Conservation (phyloP, 164 flowering plant species). For the Euptelea pleiosperma region DNA sequence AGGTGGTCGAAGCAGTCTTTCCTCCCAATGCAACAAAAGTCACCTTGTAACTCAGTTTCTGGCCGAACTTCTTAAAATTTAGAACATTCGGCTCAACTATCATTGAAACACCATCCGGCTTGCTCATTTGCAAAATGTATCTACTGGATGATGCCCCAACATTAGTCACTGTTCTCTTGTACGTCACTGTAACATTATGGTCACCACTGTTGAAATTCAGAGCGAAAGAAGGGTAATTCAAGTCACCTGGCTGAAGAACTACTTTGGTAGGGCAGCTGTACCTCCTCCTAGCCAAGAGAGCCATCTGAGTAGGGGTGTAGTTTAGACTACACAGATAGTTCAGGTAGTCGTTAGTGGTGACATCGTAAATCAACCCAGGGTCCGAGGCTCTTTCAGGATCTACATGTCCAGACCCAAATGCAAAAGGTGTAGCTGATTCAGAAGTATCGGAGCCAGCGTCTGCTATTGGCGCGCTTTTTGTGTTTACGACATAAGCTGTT, state of each 20-base stretch:
- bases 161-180: constrained; percentile 57
- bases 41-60: constrained; percentile 51
- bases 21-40: constrained; percentile 27
- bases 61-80: constrained; percentile 29
- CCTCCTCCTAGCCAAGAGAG: constrained; percentile 28
- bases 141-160: constrained; percentile 40
- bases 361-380: constrained; percentile 66
- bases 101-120: constrained; percentile 44
- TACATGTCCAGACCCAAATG: constrained; percentile 75
- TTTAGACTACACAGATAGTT: constrained; percentile 55
- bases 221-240: constrained; percentile 76
- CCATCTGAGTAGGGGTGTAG: constrained; percentile 41
- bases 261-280: constrained; percentile 31
- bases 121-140: constrained; percentile 27
- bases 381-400: constrained; percentile 54
- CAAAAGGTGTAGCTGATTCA: constrained; percentile 45
- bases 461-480: constrained; percentile 26
- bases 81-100: constrained; percentile 37
- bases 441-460: constrained; percentile 30
- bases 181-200: constrained; percentile 19
- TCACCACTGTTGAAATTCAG: constrained; percentile 23
- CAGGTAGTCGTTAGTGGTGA: constrained; percentile 44
- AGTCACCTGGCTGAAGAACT: constrained; percentile 34
- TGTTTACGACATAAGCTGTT: constrained; percentile 52
- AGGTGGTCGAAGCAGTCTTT: not conserved